Conservation (phyloP, 805 yeast genomes). For the Wickerhamia fluorescens region DNA sequence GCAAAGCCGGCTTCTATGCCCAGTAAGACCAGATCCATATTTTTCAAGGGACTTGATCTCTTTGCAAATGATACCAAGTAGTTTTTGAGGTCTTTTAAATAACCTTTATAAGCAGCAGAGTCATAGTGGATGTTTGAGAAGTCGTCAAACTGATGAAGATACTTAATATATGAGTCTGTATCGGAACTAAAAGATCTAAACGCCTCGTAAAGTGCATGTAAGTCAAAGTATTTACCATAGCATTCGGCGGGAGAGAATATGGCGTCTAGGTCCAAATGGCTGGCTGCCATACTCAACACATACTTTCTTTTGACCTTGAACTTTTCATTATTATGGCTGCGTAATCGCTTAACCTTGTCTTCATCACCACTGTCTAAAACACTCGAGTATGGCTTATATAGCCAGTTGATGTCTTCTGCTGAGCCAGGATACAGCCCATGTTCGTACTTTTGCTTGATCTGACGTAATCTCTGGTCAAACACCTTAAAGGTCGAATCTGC, state of each 20-base stretch:
- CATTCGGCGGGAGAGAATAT: constrained; percentile 55
- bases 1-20: not conserved
- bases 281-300: constrained; percentile 44
- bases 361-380: constrained; percentile 7
- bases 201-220: constrained; percentile 41
- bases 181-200: constrained; percentile 41
- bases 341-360: constrained; percentile 9
- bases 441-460: constrained; percentile 15
- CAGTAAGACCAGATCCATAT: constrained; percentile 3
- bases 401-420: constrained; percentile 10
- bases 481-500: too few relatives aligned
- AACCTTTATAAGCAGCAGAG: too few relatives aligned
- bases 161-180: constrained; percentile 39
- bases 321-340: constrained; percentile 11
- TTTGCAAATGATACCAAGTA: constrained; percentile 47
- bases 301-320: constrained; percentile 22
- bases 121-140: too few relatives aligned
- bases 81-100: constrained; percentile 36
- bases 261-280: constrained; percentile 40
- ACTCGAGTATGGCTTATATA: constrained; percentile 19
- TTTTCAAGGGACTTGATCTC: constrained; percentile 21
- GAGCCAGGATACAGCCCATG: constrained; percentile 8
- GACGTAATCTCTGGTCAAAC: constrained; percentile 31
- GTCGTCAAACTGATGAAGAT: constrained; percentile 39
- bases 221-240: constrained; percentile 59